phyloP scores from a whole-genome alignment of 805 yeast genomes.

The Candida glaebosa region DNA sequence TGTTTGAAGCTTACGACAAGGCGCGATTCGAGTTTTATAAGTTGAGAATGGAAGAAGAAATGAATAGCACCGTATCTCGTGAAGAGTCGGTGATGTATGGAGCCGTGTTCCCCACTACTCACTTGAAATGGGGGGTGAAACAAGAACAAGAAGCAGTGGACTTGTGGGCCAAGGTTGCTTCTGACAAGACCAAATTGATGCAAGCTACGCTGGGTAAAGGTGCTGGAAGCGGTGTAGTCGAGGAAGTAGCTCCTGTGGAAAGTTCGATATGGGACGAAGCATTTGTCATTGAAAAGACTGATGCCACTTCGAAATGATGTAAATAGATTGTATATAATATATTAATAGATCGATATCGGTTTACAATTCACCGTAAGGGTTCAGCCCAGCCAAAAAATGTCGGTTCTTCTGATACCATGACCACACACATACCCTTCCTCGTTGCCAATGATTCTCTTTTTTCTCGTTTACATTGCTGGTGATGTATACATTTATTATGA shows the following conservation, averaged over 20 bases:
- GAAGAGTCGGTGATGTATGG: constrained; percentile 91
- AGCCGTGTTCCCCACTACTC: constrained; percentile 60
- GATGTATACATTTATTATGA: background rate
- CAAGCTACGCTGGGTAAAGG: constrained; percentile 41
- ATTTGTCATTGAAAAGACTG: constrained; percentile 7
- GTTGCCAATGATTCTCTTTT: no score
- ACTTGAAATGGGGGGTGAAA: constrained; percentile 64
- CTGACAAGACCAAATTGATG: constrained; percentile 54
- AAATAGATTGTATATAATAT: constrained; percentile 9
- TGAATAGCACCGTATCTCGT: constrained; percentile 63
- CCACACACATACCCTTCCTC: no score
- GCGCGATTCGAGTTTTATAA: constrained; percentile 88
- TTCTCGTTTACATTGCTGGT: background rate
- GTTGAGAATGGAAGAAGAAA: constrained; percentile 78
- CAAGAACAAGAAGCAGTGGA: constrained; percentile 70
- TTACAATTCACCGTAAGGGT: no score
- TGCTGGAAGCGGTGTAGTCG: constrained; percentile 19
- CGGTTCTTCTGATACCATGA: no score
- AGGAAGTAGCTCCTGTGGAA: constrained; percentile 10
- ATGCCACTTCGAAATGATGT: constrained; percentile 3
- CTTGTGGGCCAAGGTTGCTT: constrained; percentile 71
- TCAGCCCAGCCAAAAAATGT: no score
- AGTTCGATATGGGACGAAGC: constrained; percentile 16
- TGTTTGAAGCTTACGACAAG: constrained; percentile 73
- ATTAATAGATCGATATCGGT: background rate